Base-by-base conservation (phyloP, 495 filamentous ascomycete species). In the Tuber indicum region DNA sequence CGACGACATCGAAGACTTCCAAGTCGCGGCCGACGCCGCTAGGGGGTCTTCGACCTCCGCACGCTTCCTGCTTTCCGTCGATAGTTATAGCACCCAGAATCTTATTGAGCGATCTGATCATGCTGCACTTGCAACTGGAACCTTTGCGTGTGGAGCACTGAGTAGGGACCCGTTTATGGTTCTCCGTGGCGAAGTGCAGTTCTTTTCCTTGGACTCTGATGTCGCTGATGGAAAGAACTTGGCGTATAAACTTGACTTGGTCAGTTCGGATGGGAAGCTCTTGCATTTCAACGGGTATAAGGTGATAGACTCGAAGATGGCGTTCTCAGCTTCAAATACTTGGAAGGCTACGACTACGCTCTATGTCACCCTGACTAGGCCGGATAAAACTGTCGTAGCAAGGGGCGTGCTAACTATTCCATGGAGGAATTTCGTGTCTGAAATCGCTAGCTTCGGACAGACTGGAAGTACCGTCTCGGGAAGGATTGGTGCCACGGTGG, bases 271-370 rank as follows among this genome's bases (percentile, higher is more conserved):
- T 74, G 88, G 87, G 17, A 80, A 83, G 62, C 84, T 84, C 52
- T 86, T 89, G 58, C 86, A 88, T 77, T 88, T 92, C 74, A 85
- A 89, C 75, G 91, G 90, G 14, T 88, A 87, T 81, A 91, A 92
- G 84, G 84, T 89, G 8, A 86, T 93, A 46, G 87, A 91, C 82
- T 88, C 89, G 8, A 88, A 84, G 0, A 87, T 89, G 45, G 87
- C 89, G 1, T 84, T 92, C 74, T 87, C 87, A 1, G 84, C 86
- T 17, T 74, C 82, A 12, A 84, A 86, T 66, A 88, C 89, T 73
- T 92, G 91, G 91, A 85, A 86, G 75, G 88, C 89, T 14, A 90
- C 90, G 14, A 89, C 88, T 32, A 91, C 90, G 1, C 86, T 92
- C 19, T 90, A 91, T 75, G 87, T 89, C 70, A 89, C 86, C 16